Percentiles rank a stretch among this genome's conserved stretches.
phyloP scores from a whole-genome alignment of 225 moss, liverwort and hornwort genomes.

The Anthoceros angustus region DNA sequence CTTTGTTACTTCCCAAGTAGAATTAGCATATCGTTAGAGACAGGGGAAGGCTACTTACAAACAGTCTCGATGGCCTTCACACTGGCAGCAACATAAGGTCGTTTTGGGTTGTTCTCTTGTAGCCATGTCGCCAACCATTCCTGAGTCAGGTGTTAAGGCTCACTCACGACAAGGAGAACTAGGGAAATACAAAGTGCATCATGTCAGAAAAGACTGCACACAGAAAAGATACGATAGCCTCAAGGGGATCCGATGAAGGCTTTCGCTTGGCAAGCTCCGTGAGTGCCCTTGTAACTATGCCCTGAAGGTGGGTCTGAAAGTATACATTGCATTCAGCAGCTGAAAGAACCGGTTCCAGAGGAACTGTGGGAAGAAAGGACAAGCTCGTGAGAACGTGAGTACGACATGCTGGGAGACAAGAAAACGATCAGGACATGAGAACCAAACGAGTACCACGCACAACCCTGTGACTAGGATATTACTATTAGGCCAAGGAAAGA shows the following conservation, averaged over 20 bases:
- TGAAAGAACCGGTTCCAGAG: constrained; percentile 66
- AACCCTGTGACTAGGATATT: not conserved
- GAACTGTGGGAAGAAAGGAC: constrained; percentile 24
- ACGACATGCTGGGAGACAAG: not conserved
- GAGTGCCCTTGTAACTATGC: constrained; percentile 58
- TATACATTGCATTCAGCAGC: constrained; percentile 31
- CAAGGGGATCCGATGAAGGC: constrained; percentile 56
- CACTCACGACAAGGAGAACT: not conserved
- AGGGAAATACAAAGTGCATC: not conserved
- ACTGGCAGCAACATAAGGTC: constrained; percentile 11
- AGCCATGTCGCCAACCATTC: constrained; percentile 57
- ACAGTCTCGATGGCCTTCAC: not conserved
- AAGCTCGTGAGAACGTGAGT: not conserved
- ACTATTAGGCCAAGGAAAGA: constrained; percentile 53
- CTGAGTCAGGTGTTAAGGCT: constrained; percentile 11
- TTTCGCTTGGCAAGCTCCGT: constrained; percentile 65
- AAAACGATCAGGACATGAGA: not conserved
- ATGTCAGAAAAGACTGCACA: not conserved
- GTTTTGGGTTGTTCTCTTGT: constrained; percentile 40
- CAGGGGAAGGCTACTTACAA: not conserved
- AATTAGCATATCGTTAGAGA: not conserved
- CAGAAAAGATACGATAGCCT: constrained; percentile 68
- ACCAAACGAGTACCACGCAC: no score
- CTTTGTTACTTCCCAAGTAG: not conserved
- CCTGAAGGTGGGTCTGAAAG: constrained; percentile 51